These are phyloP conservation scores for Kuraishia capsulata DNA, from an alignment of 805 yeast species.

Conservation along the genomic window DNA sequence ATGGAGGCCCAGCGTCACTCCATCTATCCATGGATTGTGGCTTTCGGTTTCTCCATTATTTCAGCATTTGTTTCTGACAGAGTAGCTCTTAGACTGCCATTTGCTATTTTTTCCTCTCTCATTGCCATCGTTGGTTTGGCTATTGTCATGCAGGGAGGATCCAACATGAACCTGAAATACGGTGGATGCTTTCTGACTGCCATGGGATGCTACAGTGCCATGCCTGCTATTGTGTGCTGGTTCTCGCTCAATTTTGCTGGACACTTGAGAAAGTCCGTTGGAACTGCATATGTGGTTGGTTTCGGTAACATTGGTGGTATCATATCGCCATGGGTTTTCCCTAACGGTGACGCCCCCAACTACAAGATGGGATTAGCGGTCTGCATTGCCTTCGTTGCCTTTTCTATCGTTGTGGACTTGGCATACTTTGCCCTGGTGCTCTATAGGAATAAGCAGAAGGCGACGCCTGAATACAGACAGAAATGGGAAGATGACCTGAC, in stretches of 20 bases:
- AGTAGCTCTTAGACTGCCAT: slow-evolving; percentile 33
- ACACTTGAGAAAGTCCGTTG: slow-evolving; percentile 45
- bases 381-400: slow-evolving; percentile 35
- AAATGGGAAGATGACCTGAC: slow-evolving; percentile 16
- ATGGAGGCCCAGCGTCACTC: slow-evolving; percentile 73
- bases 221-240: slow-evolving; percentile 71
- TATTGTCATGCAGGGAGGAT: slow-evolving; percentile 39
- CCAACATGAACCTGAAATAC: slow-evolving; percentile 35
- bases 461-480: slow-evolving; percentile 16
- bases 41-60: slow-evolving; percentile 58
- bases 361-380: slow-evolving; percentile 47
- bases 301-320: slow-evolving; percentile 72
- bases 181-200: slow-evolving; percentile 58
- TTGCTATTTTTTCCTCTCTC: slow-evolving; percentile 20
- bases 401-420: slow-evolving; percentile 27
- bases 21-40: slow-evolving; percentile 77
- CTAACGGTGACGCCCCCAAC: slow-evolving; percentile 47
- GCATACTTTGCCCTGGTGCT: slow-evolving; percentile 22
- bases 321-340: slow-evolving; percentile 49
- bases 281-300: slow-evolving; percentile 48
- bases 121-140: slow-evolving; percentile 46
- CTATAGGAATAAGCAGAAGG: slow-evolving; percentile 25
- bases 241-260: slow-evolving; percentile 52
- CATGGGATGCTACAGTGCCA: slow-evolving; percentile 49
- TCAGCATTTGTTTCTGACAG: slow-evolving; percentile 59